These are phyloP conservation scores for Lignosus rhinocerotis DNA, from an alignment of 1,284 basidiomycete species.

Conservation along the genomic window DNA sequence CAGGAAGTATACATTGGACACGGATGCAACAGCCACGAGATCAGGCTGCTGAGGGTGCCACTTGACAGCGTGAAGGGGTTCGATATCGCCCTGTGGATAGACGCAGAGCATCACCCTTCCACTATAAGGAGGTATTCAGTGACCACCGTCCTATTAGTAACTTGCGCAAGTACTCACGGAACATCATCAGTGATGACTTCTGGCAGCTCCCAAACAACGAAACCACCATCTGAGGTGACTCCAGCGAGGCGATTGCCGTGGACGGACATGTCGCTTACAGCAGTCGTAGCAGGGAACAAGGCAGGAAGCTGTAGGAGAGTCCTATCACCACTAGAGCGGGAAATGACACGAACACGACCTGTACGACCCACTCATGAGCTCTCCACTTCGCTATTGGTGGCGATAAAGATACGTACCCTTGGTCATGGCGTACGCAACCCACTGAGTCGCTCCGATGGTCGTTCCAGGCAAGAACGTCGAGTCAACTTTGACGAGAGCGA, in stretches of 20 bases:
- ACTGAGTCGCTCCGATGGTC: conserved; percentile 83
- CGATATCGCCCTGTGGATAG: conserved; percentile 54
- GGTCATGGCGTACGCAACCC: conserved; percentile 91
- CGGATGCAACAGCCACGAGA: conserved; percentile 76
- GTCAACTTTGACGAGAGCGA: conserved; percentile 81
- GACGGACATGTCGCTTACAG: conserved; percentile 81
- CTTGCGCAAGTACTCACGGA: conserved; percentile 50
- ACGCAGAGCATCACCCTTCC: conserved; percentile 72
- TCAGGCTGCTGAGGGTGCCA: conserved; percentile 80
- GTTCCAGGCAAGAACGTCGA: conserved; percentile 77
- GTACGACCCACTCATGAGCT: background rate
- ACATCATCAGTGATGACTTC: conserved; percentile 80
- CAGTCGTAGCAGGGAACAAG: conserved; percentile 59
- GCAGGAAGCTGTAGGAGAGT: conserved; percentile 75
- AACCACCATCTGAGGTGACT: conserved; percentile 81
- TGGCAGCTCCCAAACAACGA: conserved; percentile 83
- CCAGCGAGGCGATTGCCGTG: conserved; percentile 79
- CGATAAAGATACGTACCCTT: conserved; percentile 47
- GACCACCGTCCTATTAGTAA: background rate
- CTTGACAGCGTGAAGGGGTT: conserved; percentile 74
- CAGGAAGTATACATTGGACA: conserved; percentile 69
- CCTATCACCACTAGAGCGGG: conserved; percentile 80
- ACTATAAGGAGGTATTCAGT: conserved; percentile 36
- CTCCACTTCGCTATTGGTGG: background rate
- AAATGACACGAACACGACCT: conserved; percentile 83